A percentile compares a stretch with the other conserved stretches of the same genome.
Conservation (phyloP, 495 filamentous ascomycete species). For the Aspergillus asperescens region DNA sequence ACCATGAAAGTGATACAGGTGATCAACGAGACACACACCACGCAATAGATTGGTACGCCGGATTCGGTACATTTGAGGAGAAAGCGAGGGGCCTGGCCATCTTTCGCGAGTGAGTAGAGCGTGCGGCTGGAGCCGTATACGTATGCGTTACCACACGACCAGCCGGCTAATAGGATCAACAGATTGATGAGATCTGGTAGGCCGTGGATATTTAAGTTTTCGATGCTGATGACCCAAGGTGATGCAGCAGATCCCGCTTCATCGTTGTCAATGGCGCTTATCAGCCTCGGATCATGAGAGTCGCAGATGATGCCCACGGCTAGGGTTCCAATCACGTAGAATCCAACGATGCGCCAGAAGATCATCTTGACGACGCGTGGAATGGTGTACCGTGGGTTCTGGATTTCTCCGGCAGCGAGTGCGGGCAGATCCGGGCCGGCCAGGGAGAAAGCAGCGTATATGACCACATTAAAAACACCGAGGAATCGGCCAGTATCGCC, state of each 20-base stretch:
- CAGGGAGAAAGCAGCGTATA: constrained; percentile 46
- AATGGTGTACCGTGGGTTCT: constrained; percentile 67
- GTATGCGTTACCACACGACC: constrained; percentile 69
- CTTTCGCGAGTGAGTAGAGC: constrained; percentile 66
- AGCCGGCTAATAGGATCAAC: constrained; percentile 60
- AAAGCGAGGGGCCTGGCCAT: constrained; percentile 58
- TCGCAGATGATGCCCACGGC: constrained; percentile 49
- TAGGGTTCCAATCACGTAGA: constrained; percentile 59
- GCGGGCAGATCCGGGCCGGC: constrained; percentile 63
- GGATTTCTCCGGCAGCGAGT: constrained; percentile 77
- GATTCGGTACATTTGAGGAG: constrained; percentile 26
- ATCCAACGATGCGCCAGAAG: constrained; percentile 79
- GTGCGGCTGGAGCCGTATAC: constrained; percentile 70
- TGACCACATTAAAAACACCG: constrained; percentile 39
- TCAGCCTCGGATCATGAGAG: constrained; percentile 47
- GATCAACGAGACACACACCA: constrained; percentile 49
- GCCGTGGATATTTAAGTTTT: constrained; percentile 53
- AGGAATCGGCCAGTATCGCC: constrained; percentile 36
- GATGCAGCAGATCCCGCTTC: constrained; percentile 43
- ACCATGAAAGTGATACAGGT: constrained; percentile 61
- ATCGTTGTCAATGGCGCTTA: constrained; percentile 43
- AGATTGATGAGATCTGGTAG: constrained; percentile 72
- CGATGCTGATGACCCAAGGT: constrained; percentile 54
- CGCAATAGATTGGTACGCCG: constrained; percentile 60
- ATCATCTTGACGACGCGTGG: constrained; percentile 74